These are phyloP conservation scores for Suillus cothurnatus DNA, from an alignment of 768 basidiomycete species.

Conservation along the genomic window DNA sequence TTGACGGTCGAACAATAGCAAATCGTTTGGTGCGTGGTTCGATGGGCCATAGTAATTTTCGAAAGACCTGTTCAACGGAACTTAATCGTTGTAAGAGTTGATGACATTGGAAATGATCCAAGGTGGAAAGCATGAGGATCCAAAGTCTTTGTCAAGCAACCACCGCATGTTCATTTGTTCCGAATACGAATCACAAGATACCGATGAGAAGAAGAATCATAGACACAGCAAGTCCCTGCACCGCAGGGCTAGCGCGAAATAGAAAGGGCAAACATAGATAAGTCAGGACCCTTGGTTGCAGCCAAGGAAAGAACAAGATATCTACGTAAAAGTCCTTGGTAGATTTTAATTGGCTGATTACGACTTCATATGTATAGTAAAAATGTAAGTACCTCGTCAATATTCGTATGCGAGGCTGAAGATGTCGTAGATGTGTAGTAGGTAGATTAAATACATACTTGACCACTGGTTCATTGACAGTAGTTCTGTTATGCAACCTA, in stretches of 20 bases:
- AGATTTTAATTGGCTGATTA: too few species aligned
- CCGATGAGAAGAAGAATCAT: neutral
- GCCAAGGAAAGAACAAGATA: too few species aligned
- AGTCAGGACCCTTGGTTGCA: neutral
- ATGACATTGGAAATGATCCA: neutral
- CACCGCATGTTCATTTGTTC: neutral
- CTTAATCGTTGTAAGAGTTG: neutral
- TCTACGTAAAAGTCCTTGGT: too few species aligned
- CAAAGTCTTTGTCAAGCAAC: neutral
- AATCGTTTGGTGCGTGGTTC: neutral
- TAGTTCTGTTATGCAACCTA: too few species aligned
- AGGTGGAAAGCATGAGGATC: neutral
- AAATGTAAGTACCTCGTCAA: too few species aligned
- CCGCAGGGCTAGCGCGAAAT: neutral
- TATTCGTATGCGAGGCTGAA: too few species aligned
- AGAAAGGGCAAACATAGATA: neutral
- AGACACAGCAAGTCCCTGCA: neutral
- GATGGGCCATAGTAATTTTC: too few species aligned
- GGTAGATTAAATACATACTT: too few species aligned
- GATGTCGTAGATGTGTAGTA: too few species aligned
- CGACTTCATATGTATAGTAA: too few species aligned
- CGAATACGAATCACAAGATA: neutral
- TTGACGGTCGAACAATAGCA: neutral
- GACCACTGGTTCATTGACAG: too few species aligned
- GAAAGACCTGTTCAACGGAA: too few species aligned